A percentile compares a stretch with the other conserved stretches of the same genome.
Conservation (phyloP, 768 basidiomycete species). For the Mycena maculata region DNA sequence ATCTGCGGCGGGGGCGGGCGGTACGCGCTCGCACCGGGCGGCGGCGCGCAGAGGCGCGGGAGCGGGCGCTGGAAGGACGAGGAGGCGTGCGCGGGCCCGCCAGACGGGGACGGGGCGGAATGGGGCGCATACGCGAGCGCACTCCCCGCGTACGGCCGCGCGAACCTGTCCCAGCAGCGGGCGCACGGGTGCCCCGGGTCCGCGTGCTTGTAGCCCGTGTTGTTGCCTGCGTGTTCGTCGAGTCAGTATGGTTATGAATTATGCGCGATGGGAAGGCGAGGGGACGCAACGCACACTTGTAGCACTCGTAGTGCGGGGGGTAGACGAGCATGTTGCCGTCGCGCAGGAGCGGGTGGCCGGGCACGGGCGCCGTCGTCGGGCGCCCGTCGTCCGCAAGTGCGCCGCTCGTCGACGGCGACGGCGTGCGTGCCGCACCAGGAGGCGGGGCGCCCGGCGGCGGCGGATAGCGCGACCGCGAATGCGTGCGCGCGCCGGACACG, state of each 20-base stretch:
- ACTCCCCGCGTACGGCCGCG: constrained; percentile 68
- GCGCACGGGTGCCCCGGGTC: constrained; percentile 77
- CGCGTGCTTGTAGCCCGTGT: constrained; percentile 77
- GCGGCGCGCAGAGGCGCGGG: constrained; percentile 35
- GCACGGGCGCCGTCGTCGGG: constrained; percentile 71
- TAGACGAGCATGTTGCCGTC: constrained; percentile 76
- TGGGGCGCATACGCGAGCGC: constrained; percentile 65
- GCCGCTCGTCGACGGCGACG: constrained; percentile 1
- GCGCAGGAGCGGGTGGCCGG: constrained; percentile 75
- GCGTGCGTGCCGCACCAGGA: not conserved
- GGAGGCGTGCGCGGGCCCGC: not conserved
- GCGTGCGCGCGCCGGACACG: constrained; percentile 10
- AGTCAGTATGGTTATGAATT: not conserved
- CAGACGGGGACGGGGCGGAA: constrained; percentile 33
- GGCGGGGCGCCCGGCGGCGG: constrained; percentile 46
- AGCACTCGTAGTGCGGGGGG: constrained; percentile 69
- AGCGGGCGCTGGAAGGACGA: constrained; percentile 53
- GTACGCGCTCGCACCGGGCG: constrained; percentile 11
- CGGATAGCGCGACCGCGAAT: constrained; percentile 37
- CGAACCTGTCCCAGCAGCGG: constrained; percentile 81
- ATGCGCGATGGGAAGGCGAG: not conserved
- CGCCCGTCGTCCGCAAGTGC: constrained; percentile 59
- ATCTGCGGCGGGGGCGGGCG: constrained; percentile 6
- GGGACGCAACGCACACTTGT: constrained; percentile 66
- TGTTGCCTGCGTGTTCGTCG: constrained; percentile 68